These are phyloP conservation scores for Hypoxylon fragiforme DNA, from an alignment of 495 filamentous ascomycete species.

Conservation along the genomic window DNA sequence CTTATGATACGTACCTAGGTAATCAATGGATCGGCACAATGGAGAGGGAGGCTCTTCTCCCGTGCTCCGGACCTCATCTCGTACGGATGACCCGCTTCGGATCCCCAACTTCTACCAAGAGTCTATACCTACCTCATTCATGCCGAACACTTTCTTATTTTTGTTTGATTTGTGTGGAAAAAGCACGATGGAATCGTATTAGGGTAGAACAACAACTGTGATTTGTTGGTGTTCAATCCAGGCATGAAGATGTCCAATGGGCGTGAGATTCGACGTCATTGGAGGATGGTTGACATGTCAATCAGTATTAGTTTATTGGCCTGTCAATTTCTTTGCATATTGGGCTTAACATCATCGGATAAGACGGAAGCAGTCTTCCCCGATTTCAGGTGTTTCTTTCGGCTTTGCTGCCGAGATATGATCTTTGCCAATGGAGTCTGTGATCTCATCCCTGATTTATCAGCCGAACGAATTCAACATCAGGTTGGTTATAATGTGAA, in stretches of 20 bases:
- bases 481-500: no score
- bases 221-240: conserved; percentile 2
- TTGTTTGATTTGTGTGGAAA: no score
- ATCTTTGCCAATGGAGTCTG: neutral
- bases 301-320: neutral
- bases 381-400: no score
- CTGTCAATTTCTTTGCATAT: neutral
- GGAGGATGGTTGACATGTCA: neutral
- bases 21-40: conserved; percentile 19
- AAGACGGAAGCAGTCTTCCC: conserved; percentile 9
- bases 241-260: neutral
- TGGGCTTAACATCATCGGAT: neutral
- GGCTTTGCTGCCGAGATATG: no score
- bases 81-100: conserved; percentile 27
- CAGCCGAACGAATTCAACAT: no score
- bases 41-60: conserved; percentile 4
- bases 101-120: conserved; percentile 25
- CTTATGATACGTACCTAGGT: conserved; percentile 27
- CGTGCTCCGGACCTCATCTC: conserved; percentile 33
- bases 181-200: conserved; percentile 2
- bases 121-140: no score
- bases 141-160: no score
- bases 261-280: neutral
- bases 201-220: neutral
- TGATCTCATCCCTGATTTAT: neutral